phyloP scores from a whole-genome alignment of 2,329 filamentous ascomycete species.

The Exserohilum rostratum region DNA sequence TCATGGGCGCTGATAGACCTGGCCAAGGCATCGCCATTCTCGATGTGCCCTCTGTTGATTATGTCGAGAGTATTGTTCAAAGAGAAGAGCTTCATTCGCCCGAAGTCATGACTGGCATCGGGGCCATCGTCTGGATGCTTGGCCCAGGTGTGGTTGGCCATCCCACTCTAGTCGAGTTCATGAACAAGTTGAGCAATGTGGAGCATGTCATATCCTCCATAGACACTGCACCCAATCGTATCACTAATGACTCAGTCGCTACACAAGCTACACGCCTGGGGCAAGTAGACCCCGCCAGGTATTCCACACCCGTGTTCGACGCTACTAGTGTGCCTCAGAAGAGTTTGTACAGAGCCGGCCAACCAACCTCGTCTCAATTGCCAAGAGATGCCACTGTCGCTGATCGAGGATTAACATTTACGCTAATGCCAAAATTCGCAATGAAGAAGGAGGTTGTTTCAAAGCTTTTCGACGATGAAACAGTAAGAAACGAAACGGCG shows the following conservation, averaged over 20 bases:
- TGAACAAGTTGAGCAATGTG: constrained; percentile 63
- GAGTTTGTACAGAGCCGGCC: constrained; percentile 17
- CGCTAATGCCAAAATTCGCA: constrained; percentile 55
- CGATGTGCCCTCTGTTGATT: constrained; percentile 74
- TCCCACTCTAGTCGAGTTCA: constrained; percentile 70
- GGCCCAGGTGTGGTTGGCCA: constrained; percentile 71
- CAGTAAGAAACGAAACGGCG: constrained; percentile 52
- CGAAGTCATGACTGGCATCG: constrained; percentile 70
- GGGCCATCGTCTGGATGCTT: constrained; percentile 80
- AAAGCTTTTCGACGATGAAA: constrained; percentile 54
- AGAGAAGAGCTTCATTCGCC: constrained; percentile 74
- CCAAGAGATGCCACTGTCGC: constrained; percentile 36
- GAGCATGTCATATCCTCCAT: constrained; percentile 79
- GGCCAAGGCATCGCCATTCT: constrained; percentile 80
- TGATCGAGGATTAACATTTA: constrained; percentile 51
- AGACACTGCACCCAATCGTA: constrained; percentile 76
- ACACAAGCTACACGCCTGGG: constrained; percentile 71
- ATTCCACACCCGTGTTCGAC: constrained; percentile 70
- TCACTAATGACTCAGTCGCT: constrained; percentile 72
- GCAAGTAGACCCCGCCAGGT: constrained; percentile 74
- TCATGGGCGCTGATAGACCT: constrained; percentile 69
- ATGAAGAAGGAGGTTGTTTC: constrained; percentile 31
- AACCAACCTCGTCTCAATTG: constrained; percentile 10
- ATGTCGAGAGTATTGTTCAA: constrained; percentile 71
- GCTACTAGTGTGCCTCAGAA: constrained; percentile 57